A percentile compares a stretch with the other conserved stretches of the same genome.
phyloP scores from a whole-genome alignment of 495 filamentous ascomycete species.

The Aspergillus indologenus region DNA sequence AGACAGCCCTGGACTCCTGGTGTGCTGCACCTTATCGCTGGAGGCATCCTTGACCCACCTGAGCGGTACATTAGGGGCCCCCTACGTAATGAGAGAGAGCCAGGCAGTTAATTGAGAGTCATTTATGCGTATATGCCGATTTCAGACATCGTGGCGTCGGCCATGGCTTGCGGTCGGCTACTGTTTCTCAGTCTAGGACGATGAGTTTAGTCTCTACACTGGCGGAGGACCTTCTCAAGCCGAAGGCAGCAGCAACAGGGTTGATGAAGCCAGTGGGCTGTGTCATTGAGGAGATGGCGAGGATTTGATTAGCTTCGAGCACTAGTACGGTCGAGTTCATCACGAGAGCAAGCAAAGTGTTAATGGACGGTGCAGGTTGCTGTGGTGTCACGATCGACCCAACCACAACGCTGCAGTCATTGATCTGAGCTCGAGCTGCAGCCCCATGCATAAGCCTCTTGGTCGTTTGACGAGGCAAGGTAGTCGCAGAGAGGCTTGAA shows the following conservation, averaged over 20 bases:
- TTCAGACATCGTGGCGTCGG: slow-evolving; percentile 20
- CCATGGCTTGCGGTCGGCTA: slow-evolving; percentile 13
- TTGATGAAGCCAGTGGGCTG: neutral
- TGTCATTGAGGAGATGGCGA: neutral
- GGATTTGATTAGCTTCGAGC: neutral
- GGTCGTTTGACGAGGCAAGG: slow-evolving; percentile 3
- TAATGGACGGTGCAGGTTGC: neutral
- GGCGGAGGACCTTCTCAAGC: neutral
- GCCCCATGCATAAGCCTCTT: neutral
- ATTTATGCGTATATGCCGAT: neutral
- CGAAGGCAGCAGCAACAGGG: neutral
- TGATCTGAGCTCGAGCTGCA: neutral
- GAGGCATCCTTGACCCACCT: neutral
- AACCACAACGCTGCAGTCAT: slow-evolving; percentile 2
- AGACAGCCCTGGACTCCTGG: neutral
- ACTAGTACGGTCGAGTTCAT: slow-evolving; percentile 1
- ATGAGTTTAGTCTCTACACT: neutral
- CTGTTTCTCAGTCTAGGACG: neutral
- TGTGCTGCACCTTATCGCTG: neutral
- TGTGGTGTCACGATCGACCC: slow-evolving; percentile 3
- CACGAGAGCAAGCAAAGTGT: slow-evolving; percentile 2
- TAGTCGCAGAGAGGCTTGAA: neutral
- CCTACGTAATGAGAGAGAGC: slow-evolving; percentile 6
- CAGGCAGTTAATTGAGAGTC: neutral
- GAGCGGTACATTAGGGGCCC: neutral